These are phyloP conservation scores for Beta lomatogona DNA, from an alignment of 179 eudicot genomes.

Conservation along the genomic window DNA sequence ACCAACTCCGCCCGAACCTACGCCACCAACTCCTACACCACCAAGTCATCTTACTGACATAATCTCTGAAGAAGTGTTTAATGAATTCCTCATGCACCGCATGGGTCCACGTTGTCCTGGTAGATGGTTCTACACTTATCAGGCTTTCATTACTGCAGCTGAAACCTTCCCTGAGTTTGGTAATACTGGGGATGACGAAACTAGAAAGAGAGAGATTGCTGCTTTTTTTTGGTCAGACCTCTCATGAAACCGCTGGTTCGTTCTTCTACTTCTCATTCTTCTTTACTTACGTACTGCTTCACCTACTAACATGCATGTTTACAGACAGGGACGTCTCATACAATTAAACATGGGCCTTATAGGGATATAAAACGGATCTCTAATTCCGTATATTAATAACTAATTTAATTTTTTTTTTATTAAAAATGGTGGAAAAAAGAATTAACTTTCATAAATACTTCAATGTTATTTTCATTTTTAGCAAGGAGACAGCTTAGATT, in stretches of 20 bases:
- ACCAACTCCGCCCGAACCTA: neutral
- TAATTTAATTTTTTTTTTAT: too few species aligned
- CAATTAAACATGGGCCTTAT: too few species aligned
- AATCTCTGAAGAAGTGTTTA: neutral
- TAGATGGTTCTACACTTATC: slow-evolving; percentile 7
- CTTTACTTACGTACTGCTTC: too few species aligned
- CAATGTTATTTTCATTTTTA: too few species aligned
- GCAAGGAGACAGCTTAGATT: too few species aligned
- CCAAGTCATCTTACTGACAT: neutral
- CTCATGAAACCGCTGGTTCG: neutral
- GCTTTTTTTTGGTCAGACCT: neutral
- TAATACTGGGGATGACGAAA: neutral
- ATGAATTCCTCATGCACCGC: neutral
- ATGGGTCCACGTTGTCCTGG: neutral
- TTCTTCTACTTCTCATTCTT: neutral
- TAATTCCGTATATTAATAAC: too few species aligned
- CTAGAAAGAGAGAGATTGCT: slow-evolving; percentile 10
- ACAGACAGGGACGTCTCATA: too few species aligned
- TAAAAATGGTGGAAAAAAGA: too few species aligned
- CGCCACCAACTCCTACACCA: neutral
- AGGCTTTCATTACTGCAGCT: slow-evolving; percentile 12
- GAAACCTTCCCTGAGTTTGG: slow-evolving; percentile 4
- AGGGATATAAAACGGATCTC: too few species aligned
- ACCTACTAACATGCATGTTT: too few species aligned
- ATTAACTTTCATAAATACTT: too few species aligned